phyloP scores from a whole-genome alignment of 768 basidiomycete genomes.

The Tulasnella sp. region DNA sequence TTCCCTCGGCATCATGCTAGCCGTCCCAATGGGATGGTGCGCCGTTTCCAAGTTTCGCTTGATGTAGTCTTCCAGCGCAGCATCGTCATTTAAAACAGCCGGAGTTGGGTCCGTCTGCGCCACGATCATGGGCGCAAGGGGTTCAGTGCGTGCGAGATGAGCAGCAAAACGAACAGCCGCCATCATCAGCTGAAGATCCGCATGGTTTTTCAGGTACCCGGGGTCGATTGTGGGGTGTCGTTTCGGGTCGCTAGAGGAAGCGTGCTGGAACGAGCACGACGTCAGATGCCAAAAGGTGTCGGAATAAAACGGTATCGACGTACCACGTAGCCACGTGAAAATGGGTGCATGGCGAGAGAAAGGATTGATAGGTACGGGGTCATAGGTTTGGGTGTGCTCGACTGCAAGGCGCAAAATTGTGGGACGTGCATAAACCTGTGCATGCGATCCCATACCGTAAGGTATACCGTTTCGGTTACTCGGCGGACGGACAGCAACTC shows the following conservation, averaged over 20 bases:
- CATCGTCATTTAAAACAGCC: constrained; percentile 5
- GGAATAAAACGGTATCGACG: not conserved
- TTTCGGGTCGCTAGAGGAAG: constrained; percentile 5
- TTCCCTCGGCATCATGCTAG: constrained; percentile 14
- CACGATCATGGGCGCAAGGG: constrained; percentile 5
- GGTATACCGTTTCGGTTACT: too few relatives aligned
- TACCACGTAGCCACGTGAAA: constrained; percentile 30
- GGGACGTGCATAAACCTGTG: constrained; percentile 20
- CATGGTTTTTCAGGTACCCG: constrained; percentile 16
- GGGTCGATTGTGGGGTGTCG: constrained; percentile 21
- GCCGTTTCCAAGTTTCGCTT: constrained; percentile 10
- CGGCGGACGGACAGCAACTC: not conserved
- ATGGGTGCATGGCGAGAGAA: constrained; percentile 18
- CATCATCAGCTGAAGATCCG: constrained; percentile 20
- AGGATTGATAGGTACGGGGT: constrained; percentile 18
- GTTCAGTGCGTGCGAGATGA: not conserved
- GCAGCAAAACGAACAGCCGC: constrained; percentile 15
- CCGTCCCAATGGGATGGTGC: constrained; percentile 18
- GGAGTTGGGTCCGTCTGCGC: constrained; percentile 1
- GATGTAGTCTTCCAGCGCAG: constrained; percentile 4
- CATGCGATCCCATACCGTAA: not conserved
- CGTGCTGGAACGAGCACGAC: not conserved
- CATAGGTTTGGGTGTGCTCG: not conserved
- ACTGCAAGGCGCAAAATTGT: not conserved
- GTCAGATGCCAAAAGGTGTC: not conserved